Conservation (phyloP, 1,284 basidiomycete genomes). For the Cryptococcus sp. region DNA sequence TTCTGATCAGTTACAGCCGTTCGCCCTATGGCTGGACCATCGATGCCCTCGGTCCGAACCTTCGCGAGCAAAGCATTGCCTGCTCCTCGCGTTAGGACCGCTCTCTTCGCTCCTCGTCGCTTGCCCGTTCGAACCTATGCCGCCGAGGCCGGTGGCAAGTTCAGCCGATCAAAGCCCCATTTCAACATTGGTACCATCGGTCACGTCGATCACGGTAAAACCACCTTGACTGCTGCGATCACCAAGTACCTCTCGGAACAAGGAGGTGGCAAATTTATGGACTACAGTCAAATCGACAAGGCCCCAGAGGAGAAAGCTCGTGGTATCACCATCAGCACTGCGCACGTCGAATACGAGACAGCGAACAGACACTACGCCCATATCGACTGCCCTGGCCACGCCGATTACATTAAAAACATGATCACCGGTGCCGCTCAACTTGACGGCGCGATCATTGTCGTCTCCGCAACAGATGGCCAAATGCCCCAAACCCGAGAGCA, state of each 20-base stretch:
- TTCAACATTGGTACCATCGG: conserved; percentile 96
- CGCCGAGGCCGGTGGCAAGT: conserved; percentile 68
- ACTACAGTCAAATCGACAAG: conserved; percentile 98
- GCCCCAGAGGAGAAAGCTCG: conserved; percentile 99
- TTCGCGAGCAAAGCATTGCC: conserved; percentile 24
- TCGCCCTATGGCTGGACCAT: conserved; percentile 38
- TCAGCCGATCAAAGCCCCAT: conserved; percentile 84
- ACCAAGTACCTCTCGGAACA: conserved; percentile 90
- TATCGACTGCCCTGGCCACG: conserved; percentile 86
- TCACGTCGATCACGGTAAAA: conserved; percentile 93
- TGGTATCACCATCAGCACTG: conserved; percentile 90
- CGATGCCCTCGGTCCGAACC: conserved; percentile 24
- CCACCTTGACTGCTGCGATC: conserved; percentile 97
- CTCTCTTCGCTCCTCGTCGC: conserved; percentile 19
- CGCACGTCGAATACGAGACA: conserved; percentile 98
- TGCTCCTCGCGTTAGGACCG: conserved; percentile 25
- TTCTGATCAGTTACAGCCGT: conserved; percentile 12
- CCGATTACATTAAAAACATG: conserved; percentile 72
- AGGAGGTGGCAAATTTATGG: conserved; percentile 87
- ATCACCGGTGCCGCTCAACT: conserved; percentile 99
- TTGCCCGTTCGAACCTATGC: conserved; percentile 52
- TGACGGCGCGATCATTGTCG: conserved; percentile 96
- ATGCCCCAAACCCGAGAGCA: conserved; percentile 99
- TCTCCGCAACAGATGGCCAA: conserved; percentile 98
- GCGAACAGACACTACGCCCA: conserved; percentile 92